These are phyloP conservation scores for Coniferiporia weirii DNA, from an alignment of 1,284 basidiomycete genomes.

Conservation along the genomic window DNA sequence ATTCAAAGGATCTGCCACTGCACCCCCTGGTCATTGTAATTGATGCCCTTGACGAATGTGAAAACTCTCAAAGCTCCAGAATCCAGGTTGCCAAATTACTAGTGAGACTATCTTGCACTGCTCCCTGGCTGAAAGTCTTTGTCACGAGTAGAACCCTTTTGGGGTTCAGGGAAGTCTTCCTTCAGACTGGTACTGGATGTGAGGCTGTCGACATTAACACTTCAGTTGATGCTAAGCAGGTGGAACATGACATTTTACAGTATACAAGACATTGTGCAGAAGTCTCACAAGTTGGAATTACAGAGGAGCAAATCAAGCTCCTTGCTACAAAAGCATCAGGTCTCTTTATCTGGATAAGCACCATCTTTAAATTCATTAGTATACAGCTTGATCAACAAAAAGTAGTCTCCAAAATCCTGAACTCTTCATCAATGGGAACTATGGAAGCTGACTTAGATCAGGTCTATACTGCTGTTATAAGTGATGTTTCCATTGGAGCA, in stretches of 20 bases:
- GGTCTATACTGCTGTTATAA: not conserved
- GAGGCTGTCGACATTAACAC: not conserved
- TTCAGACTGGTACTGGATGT: too few relatives aligned
- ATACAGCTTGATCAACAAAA: not conserved
- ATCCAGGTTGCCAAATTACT: not conserved
- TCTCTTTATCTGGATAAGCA: constrained; percentile 8
- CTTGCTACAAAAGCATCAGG: not conserved
- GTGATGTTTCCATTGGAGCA: not conserved
- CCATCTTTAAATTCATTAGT: not conserved
- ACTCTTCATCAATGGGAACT: not conserved
- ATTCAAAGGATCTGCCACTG: not conserved
- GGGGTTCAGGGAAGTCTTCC: not conserved
- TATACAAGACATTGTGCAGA: not conserved
- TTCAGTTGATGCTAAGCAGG: not conserved
- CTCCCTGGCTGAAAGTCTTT: not conserved
- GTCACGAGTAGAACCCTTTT: not conserved
- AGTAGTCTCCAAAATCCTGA: not conserved
- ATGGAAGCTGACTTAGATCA: not conserved
- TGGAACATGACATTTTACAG: not conserved
- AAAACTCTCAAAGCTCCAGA: not conserved
- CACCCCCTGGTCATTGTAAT: not conserved
- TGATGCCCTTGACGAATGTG: constrained; percentile 10
- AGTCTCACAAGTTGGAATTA: not conserved
- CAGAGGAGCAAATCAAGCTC: not conserved
- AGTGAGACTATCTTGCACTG: not conserved